Conservation (phyloP, 2,329 filamentous ascomycete species). For the Monosporascus cannonballus region DNA sequence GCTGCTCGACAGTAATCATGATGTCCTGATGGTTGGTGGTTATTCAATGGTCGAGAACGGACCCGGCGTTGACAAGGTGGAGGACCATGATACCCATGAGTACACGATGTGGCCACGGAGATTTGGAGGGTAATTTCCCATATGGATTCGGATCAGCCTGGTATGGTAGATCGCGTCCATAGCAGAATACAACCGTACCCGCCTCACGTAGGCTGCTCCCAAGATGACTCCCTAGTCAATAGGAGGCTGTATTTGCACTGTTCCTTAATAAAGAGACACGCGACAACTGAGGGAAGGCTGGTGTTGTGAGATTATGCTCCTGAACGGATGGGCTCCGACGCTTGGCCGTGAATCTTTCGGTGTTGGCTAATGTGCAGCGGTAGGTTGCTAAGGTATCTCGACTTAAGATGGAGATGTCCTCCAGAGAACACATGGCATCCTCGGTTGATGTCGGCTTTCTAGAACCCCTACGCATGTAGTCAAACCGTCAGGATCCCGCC, state of each 20-base stretch:
- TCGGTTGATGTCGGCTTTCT: neutral
- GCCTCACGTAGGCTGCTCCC: neutral
- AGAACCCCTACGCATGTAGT: neutral
- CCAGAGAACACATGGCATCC: neutral
- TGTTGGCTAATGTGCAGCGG: too few relatives aligned
- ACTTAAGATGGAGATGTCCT: neutral
- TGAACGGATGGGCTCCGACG: neutral
- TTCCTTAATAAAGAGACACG: too few relatives aligned
- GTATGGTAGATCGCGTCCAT: slow-evolving; percentile 6
- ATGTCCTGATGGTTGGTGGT: neutral
- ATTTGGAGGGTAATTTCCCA: neutral
- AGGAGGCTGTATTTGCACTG: too few relatives aligned
- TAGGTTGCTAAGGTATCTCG: neutral
- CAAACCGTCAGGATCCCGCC: too few relatives aligned
- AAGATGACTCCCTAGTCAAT: too few relatives aligned
- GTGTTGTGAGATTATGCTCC: neutral
- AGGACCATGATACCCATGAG: slow-evolving; percentile 15
- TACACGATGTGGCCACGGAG: neutral
- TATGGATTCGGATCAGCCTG: slow-evolving; percentile 1
- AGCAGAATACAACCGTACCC: slow-evolving; percentile 5
- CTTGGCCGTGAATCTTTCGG: neutral
- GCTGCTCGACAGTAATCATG: slow-evolving; percentile 13
- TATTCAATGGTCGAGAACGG: neutral
- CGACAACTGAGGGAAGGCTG: too few relatives aligned
- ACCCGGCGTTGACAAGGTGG: neutral